phyloP scores from a whole-genome alignment of 1,139 yeast species.

The Saccharomyces hybrid region DNA sequence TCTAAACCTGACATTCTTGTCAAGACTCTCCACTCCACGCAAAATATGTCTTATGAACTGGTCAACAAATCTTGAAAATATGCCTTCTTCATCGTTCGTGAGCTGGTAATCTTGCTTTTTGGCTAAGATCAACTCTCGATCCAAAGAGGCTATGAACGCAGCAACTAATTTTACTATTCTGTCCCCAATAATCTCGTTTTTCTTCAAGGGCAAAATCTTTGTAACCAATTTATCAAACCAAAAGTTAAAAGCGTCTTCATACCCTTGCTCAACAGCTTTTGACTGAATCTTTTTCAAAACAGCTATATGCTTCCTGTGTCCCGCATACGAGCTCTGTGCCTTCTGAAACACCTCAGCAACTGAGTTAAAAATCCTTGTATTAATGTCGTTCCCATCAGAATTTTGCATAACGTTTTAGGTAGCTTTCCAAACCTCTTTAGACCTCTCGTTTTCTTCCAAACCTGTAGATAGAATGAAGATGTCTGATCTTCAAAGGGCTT shows the following conservation, averaged over 20 bases:
- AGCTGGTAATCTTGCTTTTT: slow-evolving; percentile 34
- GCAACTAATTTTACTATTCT: slow-evolving; percentile 68
- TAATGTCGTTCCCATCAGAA: slow-evolving; percentile 14
- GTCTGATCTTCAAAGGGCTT: not conserved
- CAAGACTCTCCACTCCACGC: slow-evolving; percentile 70
- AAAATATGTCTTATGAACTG: slow-evolving; percentile 57
- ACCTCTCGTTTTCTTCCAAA: not conserved
- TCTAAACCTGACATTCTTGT: slow-evolving; percentile 70
- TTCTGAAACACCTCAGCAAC: slow-evolving; percentile 72
- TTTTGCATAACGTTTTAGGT: not conserved
- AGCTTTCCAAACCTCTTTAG: not conserved
- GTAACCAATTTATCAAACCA: slow-evolving; percentile 55
- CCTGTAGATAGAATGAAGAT: not conserved
- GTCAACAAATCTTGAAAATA: slow-evolving; percentile 49
- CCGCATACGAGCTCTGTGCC: slow-evolving; percentile 63
- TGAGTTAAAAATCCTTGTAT: slow-evolving; percentile 36
- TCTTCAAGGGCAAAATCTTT: slow-evolving; percentile 58
- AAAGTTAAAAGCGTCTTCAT: slow-evolving; percentile 51
- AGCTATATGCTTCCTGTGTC: slow-evolving; percentile 67
- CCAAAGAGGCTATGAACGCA: slow-evolving; percentile 44
- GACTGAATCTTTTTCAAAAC: slow-evolving; percentile 55
- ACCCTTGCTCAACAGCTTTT: slow-evolving; percentile 45
- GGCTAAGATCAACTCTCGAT: slow-evolving; percentile 27
- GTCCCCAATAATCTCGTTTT: slow-evolving; percentile 68
- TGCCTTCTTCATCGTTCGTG: slow-evolving; percentile 34